Conservation (phyloP, 1,284 basidiomycete genomes). For the Heterobasidion irregulare region DNA sequence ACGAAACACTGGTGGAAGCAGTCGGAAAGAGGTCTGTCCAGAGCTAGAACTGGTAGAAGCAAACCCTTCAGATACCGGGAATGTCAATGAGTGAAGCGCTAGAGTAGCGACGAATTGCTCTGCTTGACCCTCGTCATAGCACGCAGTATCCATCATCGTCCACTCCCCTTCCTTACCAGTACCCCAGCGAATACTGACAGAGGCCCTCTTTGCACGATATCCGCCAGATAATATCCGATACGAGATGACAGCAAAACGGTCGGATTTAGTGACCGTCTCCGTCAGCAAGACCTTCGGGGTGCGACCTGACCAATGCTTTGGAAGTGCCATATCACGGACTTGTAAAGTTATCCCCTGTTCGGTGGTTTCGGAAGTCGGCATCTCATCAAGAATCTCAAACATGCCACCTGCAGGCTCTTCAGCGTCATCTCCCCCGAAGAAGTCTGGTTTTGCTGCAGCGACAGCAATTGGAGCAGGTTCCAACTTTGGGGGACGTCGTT, state of each 20-base stretch:
- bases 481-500: slow-evolving; percentile 4
- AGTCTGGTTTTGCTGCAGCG: slow-evolving; percentile 20
- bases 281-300: slow-evolving; percentile 65
- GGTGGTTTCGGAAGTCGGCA: slow-evolving; percentile 43
- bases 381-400: slow-evolving; percentile 73
- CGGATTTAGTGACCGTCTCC: slow-evolving; percentile 58
- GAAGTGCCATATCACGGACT: slow-evolving; percentile 71
- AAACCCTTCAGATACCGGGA: slow-evolving; percentile 55
- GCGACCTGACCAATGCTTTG: slow-evolving; percentile 74
- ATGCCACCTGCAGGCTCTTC: slow-evolving; percentile 59
- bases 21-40: slow-evolving; percentile 53
- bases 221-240: slow-evolving; percentile 59
- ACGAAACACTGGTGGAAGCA: slow-evolving; percentile 77
- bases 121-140: slow-evolving; percentile 71
- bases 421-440: slow-evolving; percentile 38
- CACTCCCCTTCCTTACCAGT: slow-evolving; percentile 58
- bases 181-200: slow-evolving; percentile 69
- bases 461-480: neutral
- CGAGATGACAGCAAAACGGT: slow-evolving; percentile 68
- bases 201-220: slow-evolving; percentile 66
- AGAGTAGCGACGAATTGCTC: slow-evolving; percentile 88
- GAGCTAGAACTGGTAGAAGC: slow-evolving; percentile 34
- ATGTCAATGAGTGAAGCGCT: slow-evolving; percentile 74
- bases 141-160: slow-evolving; percentile 83
- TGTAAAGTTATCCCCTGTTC: slow-evolving; percentile 47